phyloP scores from a whole-genome alignment of 2,329 filamentous ascomycete species.

The Epicoccum nigrum region DNA sequence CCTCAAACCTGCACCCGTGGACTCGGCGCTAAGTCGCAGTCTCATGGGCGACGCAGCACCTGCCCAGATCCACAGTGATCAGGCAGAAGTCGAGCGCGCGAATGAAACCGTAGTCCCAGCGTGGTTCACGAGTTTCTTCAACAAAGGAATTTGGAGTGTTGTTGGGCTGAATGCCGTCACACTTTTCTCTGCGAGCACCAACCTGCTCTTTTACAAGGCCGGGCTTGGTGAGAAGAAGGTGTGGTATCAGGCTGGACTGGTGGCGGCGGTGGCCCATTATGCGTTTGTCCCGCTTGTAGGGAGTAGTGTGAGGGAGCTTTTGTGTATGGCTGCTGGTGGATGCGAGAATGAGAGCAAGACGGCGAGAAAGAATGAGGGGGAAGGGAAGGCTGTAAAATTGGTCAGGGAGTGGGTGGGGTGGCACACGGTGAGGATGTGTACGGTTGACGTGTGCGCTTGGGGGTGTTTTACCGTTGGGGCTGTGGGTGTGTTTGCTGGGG shows the following conservation, averaged over 20 bases:
- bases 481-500: conserved; percentile 3
- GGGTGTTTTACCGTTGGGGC: conserved; percentile 21
- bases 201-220: conserved; percentile 6
- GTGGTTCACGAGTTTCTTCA: conserved; percentile 32
- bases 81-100: conserved; percentile 6
- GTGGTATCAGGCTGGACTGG: conserved; percentile 22
- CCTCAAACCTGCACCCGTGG: conserved; percentile 16
- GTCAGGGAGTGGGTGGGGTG: conserved; percentile 29
- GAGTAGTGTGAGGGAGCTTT: conserved; percentile 18
- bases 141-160: conserved; percentile 25
- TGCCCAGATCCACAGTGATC: too few species aligned
- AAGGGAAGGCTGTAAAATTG: conserved; percentile 12
- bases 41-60: neutral
- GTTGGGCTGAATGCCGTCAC: conserved; percentile 28
- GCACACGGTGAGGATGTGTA: conserved; percentile 29
- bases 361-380: neutral
- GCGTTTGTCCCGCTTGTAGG: conserved; percentile 28
- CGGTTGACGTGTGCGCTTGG: conserved; percentile 34
- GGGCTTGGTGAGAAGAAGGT: conserved; percentile 5
- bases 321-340: conserved; percentile 20
- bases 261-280: conserved; percentile 28
- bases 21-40: neutral
- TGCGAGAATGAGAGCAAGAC: conserved; percentile 5
- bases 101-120: conserved; percentile 21
- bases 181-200: conserved; percentile 15